These are phyloP conservation scores for Fusarium sp. DNA, from an alignment of 2,329 filamentous ascomycete genomes.

Conservation along the genomic window DNA sequence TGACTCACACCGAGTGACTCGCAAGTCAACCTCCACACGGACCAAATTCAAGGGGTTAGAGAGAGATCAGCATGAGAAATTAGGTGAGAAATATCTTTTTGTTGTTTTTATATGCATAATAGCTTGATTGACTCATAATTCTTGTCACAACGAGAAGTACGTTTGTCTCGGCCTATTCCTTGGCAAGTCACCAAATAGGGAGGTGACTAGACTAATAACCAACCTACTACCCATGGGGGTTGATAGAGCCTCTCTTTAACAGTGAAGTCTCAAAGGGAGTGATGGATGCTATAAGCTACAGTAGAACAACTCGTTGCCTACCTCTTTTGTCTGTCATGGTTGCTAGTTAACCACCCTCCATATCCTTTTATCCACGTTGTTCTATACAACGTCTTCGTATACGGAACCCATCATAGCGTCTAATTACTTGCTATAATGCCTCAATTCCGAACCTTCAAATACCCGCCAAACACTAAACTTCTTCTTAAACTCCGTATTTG, in stretches of 20 bases:
- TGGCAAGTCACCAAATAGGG: neutral
- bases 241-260: too few relatives aligned
- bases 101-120: conserved; percentile 1
- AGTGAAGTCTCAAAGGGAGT: neutral
- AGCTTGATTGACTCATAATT: conserved; percentile 14
- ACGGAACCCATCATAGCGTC: conserved; percentile 29
- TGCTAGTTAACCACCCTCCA: conserved; percentile 34
- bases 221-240: neutral
- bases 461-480: conserved; percentile 37
- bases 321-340: neutral
- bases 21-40: neutral
- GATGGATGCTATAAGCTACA: neutral
- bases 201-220: neutral
- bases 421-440: conserved; percentile 39
- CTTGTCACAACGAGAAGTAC: neutral
- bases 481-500: conserved; percentile 47
- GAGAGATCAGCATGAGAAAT: neutral
- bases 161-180: neutral
- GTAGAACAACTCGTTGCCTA: neutral
- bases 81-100: neutral
- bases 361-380: neutral
- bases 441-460: conserved; percentile 39
- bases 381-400: neutral
- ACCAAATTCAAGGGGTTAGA: neutral
- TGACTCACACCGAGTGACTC: conserved; percentile 43